Evolutionary conservation across 306 rosid species (phyloP).

Genomic region (Chamaecrista fasciculata): DNA sequence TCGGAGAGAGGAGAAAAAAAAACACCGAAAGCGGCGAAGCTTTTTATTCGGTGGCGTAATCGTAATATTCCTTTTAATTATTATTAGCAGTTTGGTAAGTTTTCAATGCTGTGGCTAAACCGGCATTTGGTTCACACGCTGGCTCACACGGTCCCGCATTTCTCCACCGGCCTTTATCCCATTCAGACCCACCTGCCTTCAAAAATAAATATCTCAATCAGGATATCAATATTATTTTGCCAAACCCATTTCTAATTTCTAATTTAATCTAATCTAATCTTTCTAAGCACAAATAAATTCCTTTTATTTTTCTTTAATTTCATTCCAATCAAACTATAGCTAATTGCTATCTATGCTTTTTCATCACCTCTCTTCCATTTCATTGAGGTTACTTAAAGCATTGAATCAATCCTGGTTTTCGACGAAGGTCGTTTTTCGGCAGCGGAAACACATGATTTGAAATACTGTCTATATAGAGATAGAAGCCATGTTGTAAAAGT

Average conservation of each 20-base stretch:
- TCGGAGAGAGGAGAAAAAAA: constrained; percentile 57
- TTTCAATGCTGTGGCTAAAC: constrained; percentile 4
- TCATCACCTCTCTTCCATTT: not conserved
- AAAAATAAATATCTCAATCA: too few species aligned
- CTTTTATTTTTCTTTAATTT: too few species aligned
- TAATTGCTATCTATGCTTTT: too few species aligned
- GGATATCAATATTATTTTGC: too few species aligned
- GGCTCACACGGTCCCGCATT: not conserved
- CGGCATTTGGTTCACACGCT: constrained; percentile 5
- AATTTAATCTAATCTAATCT: too few species aligned
- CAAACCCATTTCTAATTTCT: too few species aligned
- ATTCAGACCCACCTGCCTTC: not conserved
- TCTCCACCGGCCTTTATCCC: not conserved
- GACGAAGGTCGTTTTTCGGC: not conserved
- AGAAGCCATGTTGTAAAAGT: too few species aligned
- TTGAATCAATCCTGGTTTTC: not conserved
- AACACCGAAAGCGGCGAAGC: constrained; percentile 12
- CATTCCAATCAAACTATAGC: too few species aligned
- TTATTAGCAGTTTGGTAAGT: not conserved
- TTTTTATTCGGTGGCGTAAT: constrained; percentile 43
- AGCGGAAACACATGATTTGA: not conserved
- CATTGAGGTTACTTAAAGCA: not conserved
- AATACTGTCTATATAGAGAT: too few species aligned
- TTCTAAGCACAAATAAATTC: too few species aligned
- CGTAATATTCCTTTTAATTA: constrained; percentile 30